Percentiles rank a stretch among this genome's conserved stretches.
phyloP scores from a whole-genome alignment of 2,329 filamentous ascomycete species.

The Cercospora nicotianae region DNA sequence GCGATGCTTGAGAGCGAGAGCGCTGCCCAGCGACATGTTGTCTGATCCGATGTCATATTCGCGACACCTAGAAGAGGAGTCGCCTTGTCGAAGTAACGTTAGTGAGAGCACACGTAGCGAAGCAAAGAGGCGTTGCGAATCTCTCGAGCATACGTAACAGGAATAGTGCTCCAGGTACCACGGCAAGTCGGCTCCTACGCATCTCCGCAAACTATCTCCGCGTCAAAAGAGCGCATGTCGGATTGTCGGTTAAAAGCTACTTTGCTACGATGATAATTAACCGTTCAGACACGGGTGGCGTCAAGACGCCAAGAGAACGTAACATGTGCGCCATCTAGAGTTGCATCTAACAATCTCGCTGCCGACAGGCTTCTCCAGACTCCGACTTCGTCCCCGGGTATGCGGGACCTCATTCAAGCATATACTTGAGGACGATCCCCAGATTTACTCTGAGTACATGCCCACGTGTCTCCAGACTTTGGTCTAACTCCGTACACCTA shows the following conservation, averaged over 20 bases:
- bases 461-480: constrained; percentile 7
- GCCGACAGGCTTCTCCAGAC: constrained; percentile 7
- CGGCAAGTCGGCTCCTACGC: no score
- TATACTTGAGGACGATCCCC: constrained; percentile 8
- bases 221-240: no score
- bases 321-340: background rate
- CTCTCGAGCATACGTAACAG: no score
- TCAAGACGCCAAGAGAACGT: background rate
- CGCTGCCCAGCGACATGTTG: constrained; percentile 12
- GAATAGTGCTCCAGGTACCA: no score
- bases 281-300: constrained; percentile 6
- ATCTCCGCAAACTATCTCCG: no score
- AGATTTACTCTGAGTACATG: constrained; percentile 10
- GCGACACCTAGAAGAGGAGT: background rate
- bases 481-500: constrained; percentile 4
- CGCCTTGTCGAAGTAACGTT: background rate
- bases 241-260: background rate
- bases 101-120: background rate
- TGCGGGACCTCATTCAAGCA: background rate
- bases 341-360: background rate
- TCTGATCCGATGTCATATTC: constrained; percentile 2
- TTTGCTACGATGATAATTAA: background rate
- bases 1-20: constrained; percentile 13
- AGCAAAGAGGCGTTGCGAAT: no score
- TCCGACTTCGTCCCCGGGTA: constrained; percentile 6